A percentile compares a stretch with the other conserved stretches of the same genome.
phyloP scores from a whole-genome alignment of 768 basidiomycete species.

The Mycena alexandri region DNA sequence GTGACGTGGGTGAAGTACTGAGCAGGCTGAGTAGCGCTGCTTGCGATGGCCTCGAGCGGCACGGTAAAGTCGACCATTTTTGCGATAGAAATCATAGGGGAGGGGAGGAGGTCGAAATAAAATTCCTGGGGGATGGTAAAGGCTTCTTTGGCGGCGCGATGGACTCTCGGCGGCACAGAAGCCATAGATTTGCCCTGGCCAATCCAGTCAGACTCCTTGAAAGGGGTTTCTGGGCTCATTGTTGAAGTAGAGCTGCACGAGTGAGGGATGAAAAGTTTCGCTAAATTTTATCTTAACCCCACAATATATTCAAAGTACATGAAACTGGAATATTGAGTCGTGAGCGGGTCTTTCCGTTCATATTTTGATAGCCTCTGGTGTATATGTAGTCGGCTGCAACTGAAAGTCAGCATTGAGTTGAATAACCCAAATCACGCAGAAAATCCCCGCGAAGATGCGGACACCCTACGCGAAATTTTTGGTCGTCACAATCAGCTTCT shows the following conservation, averaged over 20 bases:
- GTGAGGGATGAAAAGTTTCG: background rate
- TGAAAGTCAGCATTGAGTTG: no score
- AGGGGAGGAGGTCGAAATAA: slow-evolving; percentile 2
- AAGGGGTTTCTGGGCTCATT: slow-evolving; percentile 1
- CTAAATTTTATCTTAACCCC: background rate
- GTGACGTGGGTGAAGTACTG: slow-evolving; percentile 6
- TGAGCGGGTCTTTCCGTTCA: no score
- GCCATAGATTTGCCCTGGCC: background rate
- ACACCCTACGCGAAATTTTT: no score
- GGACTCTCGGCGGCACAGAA: background rate
- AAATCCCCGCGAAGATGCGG: no score
- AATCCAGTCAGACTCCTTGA: slow-evolving; percentile 11
- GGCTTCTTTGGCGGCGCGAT: background rate
- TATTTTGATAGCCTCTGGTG: no score
- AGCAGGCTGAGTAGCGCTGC: background rate
- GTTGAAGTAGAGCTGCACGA: background rate
- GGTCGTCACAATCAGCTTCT: no score
- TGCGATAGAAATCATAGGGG: background rate
- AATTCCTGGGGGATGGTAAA: background rate
- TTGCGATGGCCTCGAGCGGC: slow-evolving; percentile 1
- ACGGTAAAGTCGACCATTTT: slow-evolving; percentile 6
- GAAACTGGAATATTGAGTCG: background rate
- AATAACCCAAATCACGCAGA: no score
- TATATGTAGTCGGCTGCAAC: no score
- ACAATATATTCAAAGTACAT: background rate